Evolutionary conservation across 371 early-diverging fungal genomes (phyloP).

Genomic region (Lichtheimia ornata): DNA sequence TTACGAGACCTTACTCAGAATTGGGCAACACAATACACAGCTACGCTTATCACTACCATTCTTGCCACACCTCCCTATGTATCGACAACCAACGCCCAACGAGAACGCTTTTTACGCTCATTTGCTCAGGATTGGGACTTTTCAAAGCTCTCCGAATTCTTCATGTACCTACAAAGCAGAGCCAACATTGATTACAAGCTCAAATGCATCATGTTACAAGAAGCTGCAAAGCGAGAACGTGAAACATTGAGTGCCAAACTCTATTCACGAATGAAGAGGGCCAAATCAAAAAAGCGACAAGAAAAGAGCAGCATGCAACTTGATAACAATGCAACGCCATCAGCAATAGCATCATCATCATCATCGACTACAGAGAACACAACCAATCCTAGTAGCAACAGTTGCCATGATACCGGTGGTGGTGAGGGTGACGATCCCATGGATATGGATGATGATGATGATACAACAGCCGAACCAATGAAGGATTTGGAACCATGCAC

Average conservation of each 20-base stretch:
- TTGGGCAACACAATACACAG: slow-evolving; percentile 63
- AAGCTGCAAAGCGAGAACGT: slow-evolving; percentile 60
- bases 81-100: slow-evolving; percentile 33
- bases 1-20: slow-evolving; percentile 55
- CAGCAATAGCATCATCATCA: not conserved
- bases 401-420: not conserved
- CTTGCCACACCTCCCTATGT: slow-evolving; percentile 38
- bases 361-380: not conserved
- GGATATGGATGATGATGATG: not conserved
- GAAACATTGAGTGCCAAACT: slow-evolving; percentile 40
- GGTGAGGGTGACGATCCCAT: not conserved
- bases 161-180: slow-evolving; percentile 66
- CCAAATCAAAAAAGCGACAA: slow-evolving; percentile 2
- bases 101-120: slow-evolving; percentile 65
- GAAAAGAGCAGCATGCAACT: not conserved
- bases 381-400: not conserved
- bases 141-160: slow-evolving; percentile 74
- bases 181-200: slow-evolving; percentile 72
- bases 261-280: slow-evolving; percentile 21
- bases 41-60: slow-evolving; percentile 49
- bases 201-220: slow-evolving; percentile 72
- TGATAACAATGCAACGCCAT: not conserved
- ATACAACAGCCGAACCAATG: not conserved
- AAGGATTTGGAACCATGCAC: not conserved
- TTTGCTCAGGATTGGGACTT: slow-evolving; percentile 79